Percentiles rank a stretch among this genome's conserved stretches.
Conservation (phyloP, 192 early-diverging fungal species). For the Anaeromyces robustus region DNA sequence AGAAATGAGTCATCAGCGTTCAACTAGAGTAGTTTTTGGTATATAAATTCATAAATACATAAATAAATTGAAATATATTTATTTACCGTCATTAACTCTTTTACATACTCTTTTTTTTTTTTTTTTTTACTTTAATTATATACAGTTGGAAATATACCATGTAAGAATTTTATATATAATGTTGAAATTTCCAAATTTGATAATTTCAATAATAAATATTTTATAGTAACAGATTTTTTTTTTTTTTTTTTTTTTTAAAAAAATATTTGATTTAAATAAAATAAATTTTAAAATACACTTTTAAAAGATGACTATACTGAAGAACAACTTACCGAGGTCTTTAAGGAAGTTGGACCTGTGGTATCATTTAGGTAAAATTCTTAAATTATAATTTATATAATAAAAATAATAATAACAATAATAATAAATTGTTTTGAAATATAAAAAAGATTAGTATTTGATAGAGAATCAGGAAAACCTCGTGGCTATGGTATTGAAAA, state of each 20-base stretch:
- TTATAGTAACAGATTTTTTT: no score
- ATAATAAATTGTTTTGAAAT: slow-evolving; percentile 5
- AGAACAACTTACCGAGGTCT: slow-evolving; percentile 80
- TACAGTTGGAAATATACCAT: not conserved
- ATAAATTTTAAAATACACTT: no score
- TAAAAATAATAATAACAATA: no score
- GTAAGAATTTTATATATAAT: no score
- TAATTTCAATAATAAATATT: no score
- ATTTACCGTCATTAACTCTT: no score
- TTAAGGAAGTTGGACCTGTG: slow-evolving; percentile 82
- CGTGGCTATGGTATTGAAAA: slow-evolving; percentile 93
- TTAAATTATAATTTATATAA: not conserved
- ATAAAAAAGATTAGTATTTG: slow-evolving; percentile 67
- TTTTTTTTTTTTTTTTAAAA: no score
- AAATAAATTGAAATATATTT: no score
- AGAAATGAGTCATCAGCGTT: not conserved
- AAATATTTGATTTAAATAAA: no score
- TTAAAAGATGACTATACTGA: slow-evolving; percentile 61
- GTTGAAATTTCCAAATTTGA: no score
- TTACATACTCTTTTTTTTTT: no score
- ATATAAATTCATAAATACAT: not conserved
- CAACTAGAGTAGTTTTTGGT: not conserved
- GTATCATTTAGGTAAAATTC: slow-evolving; percentile 38
- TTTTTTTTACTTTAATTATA: not conserved
- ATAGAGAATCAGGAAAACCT: slow-evolving; percentile 69